Conservation (phyloP, 331 rosid species). For the Erythrophleum ivorense region DNA sequence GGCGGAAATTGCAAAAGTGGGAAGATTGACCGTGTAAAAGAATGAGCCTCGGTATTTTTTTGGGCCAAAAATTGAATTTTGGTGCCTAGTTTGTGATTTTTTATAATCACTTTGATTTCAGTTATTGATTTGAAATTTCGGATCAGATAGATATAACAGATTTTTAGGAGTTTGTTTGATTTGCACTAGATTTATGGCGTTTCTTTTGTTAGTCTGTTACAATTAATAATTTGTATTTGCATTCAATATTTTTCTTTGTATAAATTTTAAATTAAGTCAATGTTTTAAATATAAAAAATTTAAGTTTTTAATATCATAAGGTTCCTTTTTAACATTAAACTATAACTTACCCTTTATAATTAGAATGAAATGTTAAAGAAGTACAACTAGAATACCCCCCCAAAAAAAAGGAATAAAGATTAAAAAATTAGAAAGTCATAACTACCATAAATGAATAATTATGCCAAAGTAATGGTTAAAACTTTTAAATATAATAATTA, state of each 20-base stretch:
- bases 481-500: not conserved
- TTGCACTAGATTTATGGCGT: not conserved
- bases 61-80: not conserved
- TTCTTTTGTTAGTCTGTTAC: not conserved
- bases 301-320: not conserved
- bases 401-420: too few relatives aligned
- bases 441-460: not conserved
- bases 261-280: not conserved
- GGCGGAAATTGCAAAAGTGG: not conserved
- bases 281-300: not conserved
- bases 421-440: too few relatives aligned
- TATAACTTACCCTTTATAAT: not conserved
- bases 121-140: not conserved
- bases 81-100: not conserved
- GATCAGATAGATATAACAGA: not conserved
- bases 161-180: not conserved
- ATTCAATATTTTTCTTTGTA: not conserved
- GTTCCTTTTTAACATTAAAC: too few relatives aligned
- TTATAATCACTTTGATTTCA: not conserved
- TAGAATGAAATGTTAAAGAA: not conserved
- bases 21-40: too few relatives aligned
- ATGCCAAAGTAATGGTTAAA: not conserved
- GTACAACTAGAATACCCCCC: not conserved
- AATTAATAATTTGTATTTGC: not conserved
- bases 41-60: too few relatives aligned